Evolutionary conservation across 148 eudicot genomes (phyloP).

Genomic region (Silene latifolia): DNA sequence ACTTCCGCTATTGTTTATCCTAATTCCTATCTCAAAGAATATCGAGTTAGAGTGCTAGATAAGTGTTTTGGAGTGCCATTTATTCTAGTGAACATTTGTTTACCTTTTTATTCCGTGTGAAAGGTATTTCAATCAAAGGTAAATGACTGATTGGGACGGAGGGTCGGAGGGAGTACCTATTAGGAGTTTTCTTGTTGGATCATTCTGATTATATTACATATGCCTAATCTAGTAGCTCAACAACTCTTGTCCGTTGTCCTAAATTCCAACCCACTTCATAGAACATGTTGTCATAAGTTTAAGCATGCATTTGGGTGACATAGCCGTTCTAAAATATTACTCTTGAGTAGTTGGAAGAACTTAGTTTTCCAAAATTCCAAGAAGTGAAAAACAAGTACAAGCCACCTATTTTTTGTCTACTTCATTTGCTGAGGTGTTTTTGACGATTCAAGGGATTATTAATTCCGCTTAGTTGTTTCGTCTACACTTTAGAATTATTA

Average conservation of each 20-base stretch:
- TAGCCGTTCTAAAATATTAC: neutral
- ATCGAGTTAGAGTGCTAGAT: neutral
- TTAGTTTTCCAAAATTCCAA: neutral
- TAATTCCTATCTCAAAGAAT: neutral
- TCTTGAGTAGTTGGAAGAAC: conserved; percentile 14
- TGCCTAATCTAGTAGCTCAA: neutral
- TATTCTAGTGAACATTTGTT: neutral
- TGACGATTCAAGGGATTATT: neutral
- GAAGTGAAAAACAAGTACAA: conserved; percentile 4
- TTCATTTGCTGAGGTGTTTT: conserved; percentile 22
- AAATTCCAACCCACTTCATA: conserved; percentile 4
- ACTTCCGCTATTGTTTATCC: neutral
- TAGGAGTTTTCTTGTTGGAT: conserved; percentile 6
- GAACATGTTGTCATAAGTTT: neutral
- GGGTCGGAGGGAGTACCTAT: neutral
- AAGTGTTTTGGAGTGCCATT: neutral
- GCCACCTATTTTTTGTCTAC: conserved; percentile 17
- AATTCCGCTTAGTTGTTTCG: neutral
- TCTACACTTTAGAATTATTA: neutral
- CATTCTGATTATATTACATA: neutral
- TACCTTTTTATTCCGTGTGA: neutral
- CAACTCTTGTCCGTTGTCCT: neutral
- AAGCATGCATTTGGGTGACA: conserved; percentile 1
- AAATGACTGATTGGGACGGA: too few species aligned
- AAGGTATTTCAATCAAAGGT: too few species aligned